phyloP scores from a whole-genome alignment of 2,329 filamentous ascomycete species.

The Sphaerulina musiva region DNA sequence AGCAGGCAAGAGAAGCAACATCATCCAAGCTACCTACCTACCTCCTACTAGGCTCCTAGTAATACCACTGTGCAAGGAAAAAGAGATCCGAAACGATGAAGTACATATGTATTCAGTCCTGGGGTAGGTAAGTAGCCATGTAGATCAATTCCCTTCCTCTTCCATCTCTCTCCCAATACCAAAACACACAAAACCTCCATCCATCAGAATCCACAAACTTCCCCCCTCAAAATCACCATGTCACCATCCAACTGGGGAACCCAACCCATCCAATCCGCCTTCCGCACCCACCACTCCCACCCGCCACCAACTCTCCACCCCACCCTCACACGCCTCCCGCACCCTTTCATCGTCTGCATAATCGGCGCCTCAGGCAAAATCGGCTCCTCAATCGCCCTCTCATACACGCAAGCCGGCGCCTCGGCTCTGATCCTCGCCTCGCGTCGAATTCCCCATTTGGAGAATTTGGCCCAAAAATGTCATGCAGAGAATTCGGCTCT shows the following conservation, averaged over 20 bases:
- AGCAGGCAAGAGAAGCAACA: too few relatives aligned
- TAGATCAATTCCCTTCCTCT: too few relatives aligned
- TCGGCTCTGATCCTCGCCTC: constrained; percentile 34
- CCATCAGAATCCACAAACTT: background rate
- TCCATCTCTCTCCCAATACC: too few relatives aligned
- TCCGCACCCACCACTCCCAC: constrained; percentile 10
- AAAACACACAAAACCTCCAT: background rate
- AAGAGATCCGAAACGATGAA: too few relatives aligned
- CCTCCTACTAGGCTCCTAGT: too few relatives aligned
- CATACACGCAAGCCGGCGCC: constrained; percentile 34
- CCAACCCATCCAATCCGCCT: constrained; percentile 6
- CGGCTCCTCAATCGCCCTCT: constrained; percentile 32
- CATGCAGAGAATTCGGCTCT: too few relatives aligned
- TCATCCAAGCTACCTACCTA: too few relatives aligned
- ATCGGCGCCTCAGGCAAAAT: constrained; percentile 36
- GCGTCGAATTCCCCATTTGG: constrained; percentile 27
- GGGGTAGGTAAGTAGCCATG: too few relatives aligned
- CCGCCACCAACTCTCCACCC: constrained; percentile 10
- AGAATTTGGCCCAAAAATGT: constrained; percentile 15
- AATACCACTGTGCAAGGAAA: too few relatives aligned
- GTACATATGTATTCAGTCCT: too few relatives aligned
- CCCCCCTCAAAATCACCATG: background rate
- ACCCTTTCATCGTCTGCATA: constrained; percentile 32
- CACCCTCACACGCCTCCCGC: constrained; percentile 20
- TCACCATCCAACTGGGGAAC: constrained; percentile 13